Conservation (phyloP, 2,329 filamentous ascomycete species). For the Colletotrichum lindemuthianum region DNA sequence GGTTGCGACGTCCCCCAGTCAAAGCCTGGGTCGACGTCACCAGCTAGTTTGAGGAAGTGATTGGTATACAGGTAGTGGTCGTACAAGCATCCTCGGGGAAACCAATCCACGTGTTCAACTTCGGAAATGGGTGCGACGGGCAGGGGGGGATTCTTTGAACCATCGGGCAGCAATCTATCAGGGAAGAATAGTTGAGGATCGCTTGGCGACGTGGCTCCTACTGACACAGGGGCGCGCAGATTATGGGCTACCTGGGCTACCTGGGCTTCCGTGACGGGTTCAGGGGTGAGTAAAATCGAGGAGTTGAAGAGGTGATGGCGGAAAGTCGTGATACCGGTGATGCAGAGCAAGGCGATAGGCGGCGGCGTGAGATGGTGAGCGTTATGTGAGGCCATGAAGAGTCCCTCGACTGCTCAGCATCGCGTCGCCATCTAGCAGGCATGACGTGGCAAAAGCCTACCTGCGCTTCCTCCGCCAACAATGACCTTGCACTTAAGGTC, state of each 20-base stretch:
- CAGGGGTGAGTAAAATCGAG: conserved; percentile 42
- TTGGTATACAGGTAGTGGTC: conserved; percentile 48
- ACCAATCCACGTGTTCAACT: conserved; percentile 2
- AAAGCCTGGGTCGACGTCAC: conserved; percentile 45
- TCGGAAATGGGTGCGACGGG: conserved; percentile 5
- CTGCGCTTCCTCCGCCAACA: conserved; percentile 47
- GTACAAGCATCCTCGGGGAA: conserved; percentile 42
- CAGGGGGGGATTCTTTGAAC: conserved; percentile 38
- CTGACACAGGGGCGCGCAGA: conserved; percentile 39
- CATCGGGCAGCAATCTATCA: conserved; percentile 42
- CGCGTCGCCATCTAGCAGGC: background rate
- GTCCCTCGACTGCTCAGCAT: conserved; percentile 36
- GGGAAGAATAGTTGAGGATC: conserved; percentile 39
- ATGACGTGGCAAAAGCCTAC: conserved; percentile 33
- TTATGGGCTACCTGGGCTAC: conserved; percentile 39
- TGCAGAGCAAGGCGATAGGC: conserved; percentile 47
- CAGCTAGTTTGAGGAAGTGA: conserved; percentile 41
- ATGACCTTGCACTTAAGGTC: conserved; percentile 41
- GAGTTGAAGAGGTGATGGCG: conserved; percentile 49
- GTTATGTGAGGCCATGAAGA: conserved; percentile 44
- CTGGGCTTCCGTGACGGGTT: conserved; percentile 41
- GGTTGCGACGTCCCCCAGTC: conserved; percentile 39
- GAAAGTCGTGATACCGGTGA: conserved; percentile 49
- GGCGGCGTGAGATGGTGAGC: conserved; percentile 43
- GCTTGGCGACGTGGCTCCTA: conserved; percentile 38